Evolutionary conservation across 2,329 filamentous ascomycete species (phyloP), one percentile per base, ranked within the genome.

Genomic region (Fusarium sp.): DNA sequence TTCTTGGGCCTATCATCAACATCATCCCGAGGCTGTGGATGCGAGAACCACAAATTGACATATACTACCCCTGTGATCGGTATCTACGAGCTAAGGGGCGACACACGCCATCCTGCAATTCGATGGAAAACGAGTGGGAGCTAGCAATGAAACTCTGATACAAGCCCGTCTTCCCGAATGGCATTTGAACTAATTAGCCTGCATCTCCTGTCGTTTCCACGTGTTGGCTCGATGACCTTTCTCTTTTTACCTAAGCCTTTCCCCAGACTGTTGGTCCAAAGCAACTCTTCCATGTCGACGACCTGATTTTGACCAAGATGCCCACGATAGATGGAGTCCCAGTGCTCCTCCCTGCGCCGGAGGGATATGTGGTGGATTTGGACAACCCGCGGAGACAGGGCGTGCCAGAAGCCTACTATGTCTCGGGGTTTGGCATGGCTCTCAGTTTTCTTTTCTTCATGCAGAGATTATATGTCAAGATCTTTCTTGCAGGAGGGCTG

Each of bases 351-450:
- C 53, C 57, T 13, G 69, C 78, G 1, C 79, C 79, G 5, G 60
- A 69, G 8, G 78, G 69, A 33, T 81, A 79, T 54, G 71, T 73
- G 10, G 75, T 80, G 24, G 68, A 81, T 49, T 78, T 81, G 43
- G 74, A 75, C 3, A 68, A 79, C 40, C 78, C 79, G 3, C 69
- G 71, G 38, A 68, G 69, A 14, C 70, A 75, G 20, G 69, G 60
- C 15, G 72, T 72, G 15, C 31, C 63, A 5, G 62, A 65, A n/a
- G 59, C 63, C n/a, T 76, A 76, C 58, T 65, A 61, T 7, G 55
- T 74, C 9, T 53, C 66, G 3, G 66, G 54, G 5, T 64, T 75
- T 33, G 69, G 74, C 6, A 66, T 65, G 39, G 55, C 63, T 0
- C 31, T 76, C n/a, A 60, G 63, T 14, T 43, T 74, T 11, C 34